A percentile compares a stretch with the other conserved stretches of the same genome.
Evolutionary conservation across 148 eudicot genomes (phyloP).

Genomic region (Polygonum maritimum): DNA sequence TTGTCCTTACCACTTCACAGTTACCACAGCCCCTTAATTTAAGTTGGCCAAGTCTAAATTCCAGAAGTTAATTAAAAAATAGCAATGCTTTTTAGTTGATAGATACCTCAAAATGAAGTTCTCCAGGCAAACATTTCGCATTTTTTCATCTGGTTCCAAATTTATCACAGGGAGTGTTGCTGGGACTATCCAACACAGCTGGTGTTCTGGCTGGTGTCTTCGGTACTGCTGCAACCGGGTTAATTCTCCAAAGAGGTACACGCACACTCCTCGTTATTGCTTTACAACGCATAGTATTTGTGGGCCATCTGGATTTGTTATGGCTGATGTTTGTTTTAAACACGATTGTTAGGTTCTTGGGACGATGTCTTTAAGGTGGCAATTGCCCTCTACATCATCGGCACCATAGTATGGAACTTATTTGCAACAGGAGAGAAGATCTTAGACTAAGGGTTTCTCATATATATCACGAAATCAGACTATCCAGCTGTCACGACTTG

Average conservation of each 20-base stretch:
- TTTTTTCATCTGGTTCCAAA: not conserved
- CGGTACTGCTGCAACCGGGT: constrained; percentile 95
- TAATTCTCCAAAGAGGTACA: constrained; percentile 85
- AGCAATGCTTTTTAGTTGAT: not conserved
- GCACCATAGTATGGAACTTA: constrained; percentile 86
- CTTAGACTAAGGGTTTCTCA: constrained; percentile 36
- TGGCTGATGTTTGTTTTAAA: not conserved
- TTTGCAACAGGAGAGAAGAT: constrained; percentile 91
- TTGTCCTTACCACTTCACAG: constrained; percentile 12
- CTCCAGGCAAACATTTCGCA: not conserved
- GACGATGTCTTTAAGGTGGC: constrained; percentile 89
- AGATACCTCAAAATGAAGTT: not conserved
- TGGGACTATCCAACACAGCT: constrained; percentile 89
- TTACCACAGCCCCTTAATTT: not conserved
- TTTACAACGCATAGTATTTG: not conserved
- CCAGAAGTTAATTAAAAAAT: not conserved
- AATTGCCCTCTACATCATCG: constrained; percentile 70
- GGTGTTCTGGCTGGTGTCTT: constrained; percentile 97
- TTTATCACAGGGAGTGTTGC: constrained; percentile 57
- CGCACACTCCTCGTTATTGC: not conserved
- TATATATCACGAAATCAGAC: not conserved
- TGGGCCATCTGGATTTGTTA: not conserved
- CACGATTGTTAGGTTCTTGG: constrained; percentile 56
- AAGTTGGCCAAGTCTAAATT: not conserved
- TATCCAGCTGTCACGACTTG: not conserved